These are phyloP conservation scores for Kwoniella sp. DNA, from an alignment of 768 basidiomycete genomes.

Conservation along the genomic window DNA sequence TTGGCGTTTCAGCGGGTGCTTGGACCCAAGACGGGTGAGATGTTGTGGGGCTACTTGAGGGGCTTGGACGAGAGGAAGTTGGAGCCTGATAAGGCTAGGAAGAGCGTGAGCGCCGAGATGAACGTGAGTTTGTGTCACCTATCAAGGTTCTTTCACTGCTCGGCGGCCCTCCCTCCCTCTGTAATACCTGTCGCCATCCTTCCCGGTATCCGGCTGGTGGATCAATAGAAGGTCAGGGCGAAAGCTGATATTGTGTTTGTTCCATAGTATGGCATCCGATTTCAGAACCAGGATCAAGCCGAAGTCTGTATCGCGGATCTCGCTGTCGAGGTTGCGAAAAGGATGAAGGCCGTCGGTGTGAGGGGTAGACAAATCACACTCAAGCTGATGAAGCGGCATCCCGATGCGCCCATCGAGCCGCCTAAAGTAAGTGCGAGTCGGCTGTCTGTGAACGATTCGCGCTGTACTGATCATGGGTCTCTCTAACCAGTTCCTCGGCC, in stretches of 20 bases:
- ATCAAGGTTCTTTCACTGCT: too few species aligned
- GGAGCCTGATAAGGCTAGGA: constrained; percentile 80
- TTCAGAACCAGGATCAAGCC: constrained; percentile 78
- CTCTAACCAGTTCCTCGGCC: constrained; percentile 75
- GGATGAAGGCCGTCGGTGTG: constrained; percentile 70
- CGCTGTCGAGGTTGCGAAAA: constrained; percentile 72
- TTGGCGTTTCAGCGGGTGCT: constrained; percentile 69
- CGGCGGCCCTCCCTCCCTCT: too few species aligned
- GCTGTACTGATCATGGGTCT: not conserved
- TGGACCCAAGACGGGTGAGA: constrained; percentile 81
- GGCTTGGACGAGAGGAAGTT: constrained; percentile 80
- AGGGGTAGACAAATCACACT: constrained; percentile 75
- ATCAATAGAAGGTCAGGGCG: not conserved
- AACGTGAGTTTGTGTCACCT: constrained; percentile 66
- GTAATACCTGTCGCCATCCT: too few species aligned
- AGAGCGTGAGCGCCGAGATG: constrained; percentile 91
- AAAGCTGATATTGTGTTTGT: not conserved
- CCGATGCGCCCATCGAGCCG: constrained; percentile 80
- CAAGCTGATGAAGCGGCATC: constrained; percentile 85
- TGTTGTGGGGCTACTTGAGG: constrained; percentile 76
- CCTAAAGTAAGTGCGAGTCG: constrained; percentile 69
- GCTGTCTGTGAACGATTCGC: not conserved
- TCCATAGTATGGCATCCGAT: constrained; percentile 90
- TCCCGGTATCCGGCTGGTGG: too few species aligned
- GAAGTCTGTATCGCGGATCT: constrained; percentile 76